These are phyloP conservation scores for Aegle marmelos DNA, from an alignment of 345 rosid species.

Conservation along the genomic window DNA sequence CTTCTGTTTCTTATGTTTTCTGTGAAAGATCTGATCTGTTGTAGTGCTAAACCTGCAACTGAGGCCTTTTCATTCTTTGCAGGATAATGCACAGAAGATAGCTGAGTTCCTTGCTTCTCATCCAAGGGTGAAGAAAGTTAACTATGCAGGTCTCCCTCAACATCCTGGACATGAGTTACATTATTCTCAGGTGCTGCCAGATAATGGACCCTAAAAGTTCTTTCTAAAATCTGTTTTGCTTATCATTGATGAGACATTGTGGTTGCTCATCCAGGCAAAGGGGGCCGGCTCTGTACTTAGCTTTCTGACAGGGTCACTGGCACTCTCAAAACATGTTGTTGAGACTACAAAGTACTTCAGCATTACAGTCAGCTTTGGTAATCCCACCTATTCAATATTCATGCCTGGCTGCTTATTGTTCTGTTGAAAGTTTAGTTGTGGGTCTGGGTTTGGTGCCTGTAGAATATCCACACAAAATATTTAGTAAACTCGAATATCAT, in stretches of 20 bases:
- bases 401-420: not conserved
- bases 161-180: constrained; percentile 88
- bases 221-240: not conserved
- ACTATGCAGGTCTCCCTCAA: constrained; percentile 79
- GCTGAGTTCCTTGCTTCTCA: constrained; percentile 80
- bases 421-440: not conserved
- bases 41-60: constrained; percentile 1
- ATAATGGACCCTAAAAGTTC: not conserved
- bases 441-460: not conserved
- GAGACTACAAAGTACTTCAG: constrained; percentile 90
- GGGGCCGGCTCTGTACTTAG: constrained; percentile 97
- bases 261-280: constrained; percentile 54
- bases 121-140: constrained; percentile 80
- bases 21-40: not conserved
- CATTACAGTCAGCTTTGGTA: constrained; percentile 96
- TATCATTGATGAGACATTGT: not conserved
- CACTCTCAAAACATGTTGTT: constrained; percentile 82
- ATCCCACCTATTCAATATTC: constrained; percentile 16
- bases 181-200: constrained; percentile 69
- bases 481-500: not conserved
- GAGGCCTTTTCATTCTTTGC: constrained; percentile 12
- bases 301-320: constrained; percentile 85
- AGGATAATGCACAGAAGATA: constrained; percentile 89
- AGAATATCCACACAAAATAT: not conserved
- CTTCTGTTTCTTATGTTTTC: not conserved